Percentiles rank a stretch among this genome's conserved stretches.
Conservation (phyloP, 2,329 filamentous ascomycete species). For the Fusarium tjaetaba region DNA sequence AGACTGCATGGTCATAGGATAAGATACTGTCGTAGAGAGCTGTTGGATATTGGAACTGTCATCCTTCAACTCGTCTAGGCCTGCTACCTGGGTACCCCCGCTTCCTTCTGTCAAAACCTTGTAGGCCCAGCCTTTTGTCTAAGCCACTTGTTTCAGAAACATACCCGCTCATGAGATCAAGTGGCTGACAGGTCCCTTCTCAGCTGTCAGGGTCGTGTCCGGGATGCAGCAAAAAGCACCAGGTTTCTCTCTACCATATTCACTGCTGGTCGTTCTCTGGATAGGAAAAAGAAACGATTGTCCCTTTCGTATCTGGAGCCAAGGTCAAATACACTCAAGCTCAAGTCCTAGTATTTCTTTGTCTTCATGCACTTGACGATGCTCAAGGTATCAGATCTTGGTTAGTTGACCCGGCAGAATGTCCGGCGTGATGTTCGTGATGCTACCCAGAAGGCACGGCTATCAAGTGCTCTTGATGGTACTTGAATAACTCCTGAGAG, state of each 20-base stretch:
- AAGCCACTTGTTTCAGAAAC: constrained; percentile 44
- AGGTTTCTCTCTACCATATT: constrained; percentile 17
- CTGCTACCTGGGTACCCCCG: constrained; percentile 17
- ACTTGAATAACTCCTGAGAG: neutral
- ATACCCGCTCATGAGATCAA: constrained; percentile 22
- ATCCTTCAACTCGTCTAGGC: constrained; percentile 23
- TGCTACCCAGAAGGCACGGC: neutral
- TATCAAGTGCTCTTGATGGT: constrained; percentile 12
- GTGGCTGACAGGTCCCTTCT: constrained; percentile 32
- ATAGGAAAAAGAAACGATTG: neutral
- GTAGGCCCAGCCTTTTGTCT: constrained; percentile 29
- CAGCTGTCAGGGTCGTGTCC: constrained; percentile 21
- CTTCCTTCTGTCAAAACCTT: neutral
- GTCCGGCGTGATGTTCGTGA: neutral
- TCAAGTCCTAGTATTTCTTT: neutral
- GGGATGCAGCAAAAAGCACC: constrained; percentile 29
- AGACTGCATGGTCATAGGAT: constrained; percentile 19
- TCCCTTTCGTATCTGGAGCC: neutral
- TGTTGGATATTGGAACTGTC: constrained; percentile 22
- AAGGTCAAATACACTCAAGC: neutral
- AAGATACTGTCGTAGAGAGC: constrained; percentile 17
- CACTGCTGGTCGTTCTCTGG: constrained; percentile 28
- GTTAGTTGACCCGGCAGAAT: neutral
- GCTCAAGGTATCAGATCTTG: neutral
- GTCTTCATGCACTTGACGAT: neutral